These are phyloP conservation scores for Neltuma alba DNA, from an alignment of 306 rosid species.

Conservation along the genomic window DNA sequence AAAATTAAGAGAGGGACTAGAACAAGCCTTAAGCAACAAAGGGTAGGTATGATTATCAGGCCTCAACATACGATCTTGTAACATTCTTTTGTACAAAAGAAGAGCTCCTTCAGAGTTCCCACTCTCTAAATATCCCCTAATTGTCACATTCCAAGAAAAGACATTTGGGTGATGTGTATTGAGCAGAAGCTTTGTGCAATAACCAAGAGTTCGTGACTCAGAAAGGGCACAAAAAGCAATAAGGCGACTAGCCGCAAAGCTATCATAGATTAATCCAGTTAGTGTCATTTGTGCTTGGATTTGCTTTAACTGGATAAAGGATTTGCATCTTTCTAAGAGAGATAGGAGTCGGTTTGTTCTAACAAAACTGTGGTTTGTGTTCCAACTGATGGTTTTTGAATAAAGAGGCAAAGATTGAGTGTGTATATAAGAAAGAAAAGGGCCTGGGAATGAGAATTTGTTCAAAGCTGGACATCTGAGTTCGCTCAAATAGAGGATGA, in stretches of 20 bases:
- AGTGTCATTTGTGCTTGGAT: constrained; percentile 73
- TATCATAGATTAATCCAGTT: constrained; percentile 52
- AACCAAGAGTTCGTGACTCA: constrained; percentile 50
- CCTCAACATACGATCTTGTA: constrained; percentile 43
- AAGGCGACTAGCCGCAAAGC: constrained; percentile 71
- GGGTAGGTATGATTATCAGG: constrained; percentile 81
- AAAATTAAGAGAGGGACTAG: constrained; percentile 42
- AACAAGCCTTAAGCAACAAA: constrained; percentile 67
- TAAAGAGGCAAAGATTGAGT: constrained; percentile 47
- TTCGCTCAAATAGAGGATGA: constrained; percentile 29
- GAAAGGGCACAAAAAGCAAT: constrained; percentile 81
- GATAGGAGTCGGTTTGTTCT: constrained; percentile 58
- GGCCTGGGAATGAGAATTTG: constrained; percentile 15
- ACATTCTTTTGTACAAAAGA: constrained; percentile 60
- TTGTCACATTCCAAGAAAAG: constrained; percentile 76
- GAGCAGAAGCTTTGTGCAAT: constrained; percentile 55
- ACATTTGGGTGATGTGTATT: constrained; percentile 42
- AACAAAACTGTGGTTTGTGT: constrained; percentile 55
- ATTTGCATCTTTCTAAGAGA: constrained; percentile 62
- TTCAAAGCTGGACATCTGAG: constrained; percentile 33
- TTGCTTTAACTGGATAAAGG: constrained; percentile 66
- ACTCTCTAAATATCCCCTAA: constrained; percentile 68
- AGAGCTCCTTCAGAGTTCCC: constrained; percentile 52
- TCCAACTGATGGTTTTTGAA: constrained; percentile 61
- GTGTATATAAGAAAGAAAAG: constrained; percentile 33